Conservation (phyloP, 2,329 filamentous ascomycete species). For the Pseudocercospora pini-densiflorae region DNA sequence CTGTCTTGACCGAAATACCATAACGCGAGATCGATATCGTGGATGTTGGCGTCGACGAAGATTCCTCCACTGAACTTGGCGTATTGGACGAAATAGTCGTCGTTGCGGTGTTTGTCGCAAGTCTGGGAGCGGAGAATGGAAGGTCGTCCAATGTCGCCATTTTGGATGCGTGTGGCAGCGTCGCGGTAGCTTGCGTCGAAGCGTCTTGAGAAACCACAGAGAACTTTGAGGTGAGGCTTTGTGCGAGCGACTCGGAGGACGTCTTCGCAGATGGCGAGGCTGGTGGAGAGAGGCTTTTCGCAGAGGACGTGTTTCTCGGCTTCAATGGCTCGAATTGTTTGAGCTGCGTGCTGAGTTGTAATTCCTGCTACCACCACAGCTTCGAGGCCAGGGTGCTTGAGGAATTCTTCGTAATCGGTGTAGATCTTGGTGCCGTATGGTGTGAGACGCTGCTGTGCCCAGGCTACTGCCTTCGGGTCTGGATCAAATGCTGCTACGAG, state of each 20-base stretch:
- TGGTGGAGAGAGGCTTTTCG: constrained; percentile 65
- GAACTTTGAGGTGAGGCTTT: constrained; percentile 65
- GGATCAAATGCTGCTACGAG: constrained; percentile 55
- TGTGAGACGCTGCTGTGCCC: constrained; percentile 56
- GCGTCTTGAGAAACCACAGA: constrained; percentile 68
- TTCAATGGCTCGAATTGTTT: constrained; percentile 62
- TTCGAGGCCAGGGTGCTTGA: constrained; percentile 59
- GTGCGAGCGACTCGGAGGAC: constrained; percentile 62
- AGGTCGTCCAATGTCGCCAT: constrained; percentile 63
- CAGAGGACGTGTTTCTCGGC: constrained; percentile 61
- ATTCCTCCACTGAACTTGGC: constrained; percentile 69
- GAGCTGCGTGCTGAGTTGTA: constrained; percentile 61
- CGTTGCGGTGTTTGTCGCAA: constrained; percentile 68
- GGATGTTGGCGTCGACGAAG: constrained; percentile 73
- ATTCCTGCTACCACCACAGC: constrained; percentile 61
- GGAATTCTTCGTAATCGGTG: constrained; percentile 61
- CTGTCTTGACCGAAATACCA: constrained; percentile 66
- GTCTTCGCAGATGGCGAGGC: constrained; percentile 61
- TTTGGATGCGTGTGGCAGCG: constrained; percentile 57
- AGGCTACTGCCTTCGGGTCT: constrained; percentile 48
- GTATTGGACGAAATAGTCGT: constrained; percentile 71
- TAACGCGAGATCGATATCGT: constrained; percentile 69
- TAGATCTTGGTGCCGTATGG: constrained; percentile 59
- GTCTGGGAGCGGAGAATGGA: constrained; percentile 68
- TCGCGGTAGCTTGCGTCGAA: constrained; percentile 70